phyloP scores from a whole-genome alignment of 1,284 basidiomycete genomes.

The Heterobasidion occidentale region DNA sequence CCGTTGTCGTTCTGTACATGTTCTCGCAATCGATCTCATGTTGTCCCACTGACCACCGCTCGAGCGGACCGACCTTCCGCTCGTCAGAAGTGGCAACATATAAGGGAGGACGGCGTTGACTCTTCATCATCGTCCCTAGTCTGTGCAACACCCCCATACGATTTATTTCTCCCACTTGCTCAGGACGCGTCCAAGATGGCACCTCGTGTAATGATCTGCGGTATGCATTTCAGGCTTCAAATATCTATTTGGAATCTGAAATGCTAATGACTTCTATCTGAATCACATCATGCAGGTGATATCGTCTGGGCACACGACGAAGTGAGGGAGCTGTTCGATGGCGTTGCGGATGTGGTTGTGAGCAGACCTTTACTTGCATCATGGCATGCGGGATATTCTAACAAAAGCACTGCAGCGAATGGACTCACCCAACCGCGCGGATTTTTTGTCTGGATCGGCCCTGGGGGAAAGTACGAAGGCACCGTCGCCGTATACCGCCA shows the following conservation, averaged over 20 bases:
- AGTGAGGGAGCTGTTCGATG: slow-evolving; percentile 53
- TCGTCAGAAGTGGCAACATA: too few relatives aligned
- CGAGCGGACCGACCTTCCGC: too few relatives aligned
- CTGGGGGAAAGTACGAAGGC: slow-evolving; percentile 68
- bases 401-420: slow-evolving; percentile 25
- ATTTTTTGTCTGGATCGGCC: slow-evolving; percentile 60
- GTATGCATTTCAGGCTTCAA: too few relatives aligned
- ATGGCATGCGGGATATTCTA: neutral
- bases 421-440: slow-evolving; percentile 55
- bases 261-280: too few relatives aligned
- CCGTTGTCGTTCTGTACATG: neutral
- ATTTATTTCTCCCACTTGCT: too few relatives aligned
- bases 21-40: neutral
- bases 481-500: slow-evolving; percentile 78
- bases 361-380: slow-evolving; percentile 21
- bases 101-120: too few relatives aligned
- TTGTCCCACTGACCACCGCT: too few relatives aligned
- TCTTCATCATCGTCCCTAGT: too few relatives aligned
- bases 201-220: too few relatives aligned
- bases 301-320: slow-evolving; percentile 81
- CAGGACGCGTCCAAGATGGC: too few relatives aligned
- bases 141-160: too few relatives aligned
- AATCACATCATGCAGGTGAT: slow-evolving; percentile 28
- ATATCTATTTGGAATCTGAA: too few relatives aligned
- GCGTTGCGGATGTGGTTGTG: slow-evolving; percentile 72